Base-by-base conservation (phyloP, 2,329 filamentous ascomycete genomes). In the Huntiella abstrusa region DNA sequence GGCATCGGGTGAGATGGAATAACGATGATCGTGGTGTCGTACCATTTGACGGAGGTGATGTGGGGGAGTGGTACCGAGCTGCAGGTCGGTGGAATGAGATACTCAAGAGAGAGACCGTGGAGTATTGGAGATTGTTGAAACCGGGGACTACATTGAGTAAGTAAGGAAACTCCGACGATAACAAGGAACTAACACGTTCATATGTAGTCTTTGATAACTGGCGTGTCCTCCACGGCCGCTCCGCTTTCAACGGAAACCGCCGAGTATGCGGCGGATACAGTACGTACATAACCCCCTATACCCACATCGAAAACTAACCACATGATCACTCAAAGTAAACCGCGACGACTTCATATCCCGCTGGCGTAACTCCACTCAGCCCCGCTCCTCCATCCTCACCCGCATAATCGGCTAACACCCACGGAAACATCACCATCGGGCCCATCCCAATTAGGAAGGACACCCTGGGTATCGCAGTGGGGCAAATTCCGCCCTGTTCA, bases 211-310 rank as follows among this genome's bases (percentile, higher is more conserved):
- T 98, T 60, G 84, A 98, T 58, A 96, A 98, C 57, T 95, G 88
- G 86, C 73, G 91, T 49, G 81, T 95, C 33, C 64, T 96, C 54
- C 91, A 98, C 60, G 91, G 88, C 1, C 70, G 91, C 54, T 77
- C 77, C 44, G 74, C 74, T 0, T 98, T 96, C 56, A 80, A 77
- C 4, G 91, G 91, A 1, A 76, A 81, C 57, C 70, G 91, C 53
- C 77, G 87, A 53, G 83, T 98, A 57, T 95, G 87, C 60, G 91
- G 91, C 50, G 88, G 75, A 7, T 96, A 96, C 56, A 80, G 84
- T 86, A 65, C 69, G 80, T 74, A 15, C 51, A 43, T 6, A 10
- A 32, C 35, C 41, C 16, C 19, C 19, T 22, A 12, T 35, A 1
- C 15, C 33, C 17, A 32, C 22, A 7, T 39, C 15, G 13, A 12